Conservation (phyloP, 2,329 filamentous ascomycete genomes). For the Colletotrichum limetticola region DNA sequence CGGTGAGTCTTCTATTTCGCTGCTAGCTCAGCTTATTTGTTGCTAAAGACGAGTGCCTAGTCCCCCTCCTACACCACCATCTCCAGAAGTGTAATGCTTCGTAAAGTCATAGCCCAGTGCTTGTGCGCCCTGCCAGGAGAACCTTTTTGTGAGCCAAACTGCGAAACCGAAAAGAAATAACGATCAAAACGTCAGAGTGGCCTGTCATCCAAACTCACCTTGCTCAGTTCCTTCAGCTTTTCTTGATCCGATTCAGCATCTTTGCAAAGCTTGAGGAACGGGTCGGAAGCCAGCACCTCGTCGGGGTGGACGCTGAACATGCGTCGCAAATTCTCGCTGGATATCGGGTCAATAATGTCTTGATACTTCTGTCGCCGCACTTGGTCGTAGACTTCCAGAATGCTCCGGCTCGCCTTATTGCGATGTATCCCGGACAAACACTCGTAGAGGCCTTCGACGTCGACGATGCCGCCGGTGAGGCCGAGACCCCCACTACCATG, state of each 20-base stretch:
- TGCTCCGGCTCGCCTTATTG: constrained; percentile 52
- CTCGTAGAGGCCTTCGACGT: constrained; percentile 69
- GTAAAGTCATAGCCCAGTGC: constrained; percentile 53
- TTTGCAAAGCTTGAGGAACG: constrained; percentile 50
- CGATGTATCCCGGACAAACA: constrained; percentile 60
- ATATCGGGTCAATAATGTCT: constrained; percentile 53
- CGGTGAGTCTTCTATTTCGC: neutral
- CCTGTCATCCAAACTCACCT: constrained; percentile 46
- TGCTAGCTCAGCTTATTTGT: neutral
- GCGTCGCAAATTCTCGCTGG: constrained; percentile 53
- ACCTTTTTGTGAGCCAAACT: neutral
- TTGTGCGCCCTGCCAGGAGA: constrained; percentile 2
- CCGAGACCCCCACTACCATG: constrained; percentile 63
- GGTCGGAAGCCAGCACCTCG: constrained; percentile 39
- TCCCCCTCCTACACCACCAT: neutral
- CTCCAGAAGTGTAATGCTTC: constrained; percentile 50
- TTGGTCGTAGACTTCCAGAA: constrained; percentile 55
- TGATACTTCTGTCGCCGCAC: constrained; percentile 56
- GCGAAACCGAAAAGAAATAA: neutral
- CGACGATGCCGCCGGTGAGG: constrained; percentile 71
- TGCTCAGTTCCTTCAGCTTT: constrained; percentile 45
- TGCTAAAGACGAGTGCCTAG: neutral
- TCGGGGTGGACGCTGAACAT: constrained; percentile 51
- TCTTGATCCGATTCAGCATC: constrained; percentile 46
- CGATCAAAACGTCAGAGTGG: neutral